These are phyloP conservation scores for Curvularia sp. DNA, from an alignment of 2,329 filamentous ascomycete species.

Conservation along the genomic window DNA sequence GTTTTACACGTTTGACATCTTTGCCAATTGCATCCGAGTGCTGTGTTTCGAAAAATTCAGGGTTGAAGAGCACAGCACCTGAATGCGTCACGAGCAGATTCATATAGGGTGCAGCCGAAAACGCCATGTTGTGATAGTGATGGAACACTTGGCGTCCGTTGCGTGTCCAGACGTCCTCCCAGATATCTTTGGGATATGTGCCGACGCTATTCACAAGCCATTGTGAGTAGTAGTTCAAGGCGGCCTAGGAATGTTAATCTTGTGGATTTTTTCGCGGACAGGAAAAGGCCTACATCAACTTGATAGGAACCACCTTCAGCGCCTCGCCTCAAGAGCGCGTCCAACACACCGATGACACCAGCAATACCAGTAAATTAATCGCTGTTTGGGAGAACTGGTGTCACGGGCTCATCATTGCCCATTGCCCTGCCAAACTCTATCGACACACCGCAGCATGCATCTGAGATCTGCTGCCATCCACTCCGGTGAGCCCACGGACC, in stretches of 20 bases:
- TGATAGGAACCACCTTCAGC: constrained; percentile 52
- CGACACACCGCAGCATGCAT: constrained; percentile 57
- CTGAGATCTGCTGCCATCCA: constrained; percentile 64
- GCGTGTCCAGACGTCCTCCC: constrained; percentile 58
- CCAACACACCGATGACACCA: constrained; percentile 53
- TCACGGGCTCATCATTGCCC: constrained; percentile 56
- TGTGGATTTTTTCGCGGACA: background rate
- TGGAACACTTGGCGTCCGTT: constrained; percentile 60
- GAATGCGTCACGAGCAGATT: constrained; percentile 53
- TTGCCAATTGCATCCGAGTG: constrained; percentile 50
- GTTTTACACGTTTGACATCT: constrained; percentile 54
- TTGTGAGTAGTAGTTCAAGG: constrained; percentile 50
- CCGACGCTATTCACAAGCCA: constrained; percentile 48
- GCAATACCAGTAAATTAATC: constrained; percentile 57
- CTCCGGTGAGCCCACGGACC: constrained; percentile 57
- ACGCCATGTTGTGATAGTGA: constrained; percentile 59
- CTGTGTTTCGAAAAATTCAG: constrained; percentile 59
- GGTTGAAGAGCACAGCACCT: constrained; percentile 53
- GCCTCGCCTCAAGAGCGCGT: constrained; percentile 52
- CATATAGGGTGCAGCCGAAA: constrained; percentile 53
- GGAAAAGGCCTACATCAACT: constrained; percentile 50
- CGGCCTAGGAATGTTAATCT: constrained; percentile 27
- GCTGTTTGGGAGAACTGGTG: constrained; percentile 55
- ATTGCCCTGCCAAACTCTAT: constrained; percentile 58
- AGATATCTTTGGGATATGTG: constrained; percentile 52